These are phyloP conservation scores for Silene conica DNA, from an alignment of 148 eudicot genomes.

Conservation along the genomic window DNA sequence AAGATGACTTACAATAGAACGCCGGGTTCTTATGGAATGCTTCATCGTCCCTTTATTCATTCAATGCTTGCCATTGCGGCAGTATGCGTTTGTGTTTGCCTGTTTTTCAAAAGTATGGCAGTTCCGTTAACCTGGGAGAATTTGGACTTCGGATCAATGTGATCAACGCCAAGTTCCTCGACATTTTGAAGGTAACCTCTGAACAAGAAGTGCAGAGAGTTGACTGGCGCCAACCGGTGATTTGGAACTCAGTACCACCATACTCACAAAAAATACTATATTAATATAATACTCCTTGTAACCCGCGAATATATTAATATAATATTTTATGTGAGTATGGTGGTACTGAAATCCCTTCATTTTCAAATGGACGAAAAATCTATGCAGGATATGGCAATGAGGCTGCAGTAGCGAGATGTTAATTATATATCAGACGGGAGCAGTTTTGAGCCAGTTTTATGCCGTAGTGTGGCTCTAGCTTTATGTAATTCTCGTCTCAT, in stretches of 20 bases:
- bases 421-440: not conserved
- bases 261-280: not conserved
- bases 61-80: conserved; percentile 85
- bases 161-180: not conserved
- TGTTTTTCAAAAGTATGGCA: conserved; percentile 53
- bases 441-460: not conserved
- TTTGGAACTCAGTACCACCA: not conserved
- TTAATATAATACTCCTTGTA: not conserved
- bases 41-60: conserved; percentile 67
- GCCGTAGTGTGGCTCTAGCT: too few species aligned
- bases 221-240: too few species aligned
- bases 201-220: too few species aligned
- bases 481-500: too few species aligned
- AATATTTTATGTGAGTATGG: not conserved
- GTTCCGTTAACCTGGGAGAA: conserved; percentile 66
- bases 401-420: not conserved
- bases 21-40: conserved; percentile 45
- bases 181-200: not conserved
- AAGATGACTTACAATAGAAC: conserved; percentile 37
- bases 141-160: conserved; percentile 50
- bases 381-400: not conserved
- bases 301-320: too few species aligned
- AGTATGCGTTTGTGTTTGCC: conserved; percentile 85
- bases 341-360: not conserved
- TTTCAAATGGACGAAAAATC: not conserved